phyloP scores from a whole-genome alignment of 1,284 basidiomycete genomes.

The Bjerkandera adusta region DNA sequence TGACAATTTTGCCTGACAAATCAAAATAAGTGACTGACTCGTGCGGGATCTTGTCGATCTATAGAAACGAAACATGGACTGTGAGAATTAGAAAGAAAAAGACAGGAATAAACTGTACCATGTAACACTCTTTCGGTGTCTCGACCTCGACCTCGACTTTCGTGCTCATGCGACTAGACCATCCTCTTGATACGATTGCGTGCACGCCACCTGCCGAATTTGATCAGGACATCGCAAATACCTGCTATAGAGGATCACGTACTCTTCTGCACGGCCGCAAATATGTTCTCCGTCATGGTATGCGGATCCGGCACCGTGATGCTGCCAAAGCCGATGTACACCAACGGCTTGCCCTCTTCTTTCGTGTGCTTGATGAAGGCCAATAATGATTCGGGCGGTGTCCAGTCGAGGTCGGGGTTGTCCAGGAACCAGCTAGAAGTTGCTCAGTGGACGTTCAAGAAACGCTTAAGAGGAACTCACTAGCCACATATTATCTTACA shows the following conservation, averaged over 20 bases:
- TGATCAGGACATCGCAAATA: not conserved
- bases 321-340: constrained; percentile 75
- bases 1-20: constrained; percentile 1
- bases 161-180: constrained; percentile 61
- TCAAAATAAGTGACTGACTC: constrained; percentile 34
- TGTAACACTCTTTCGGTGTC: constrained; percentile 43
- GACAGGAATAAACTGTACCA: constrained; percentile 19
- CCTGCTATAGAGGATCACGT: constrained; percentile 15
- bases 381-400: constrained; percentile 49
- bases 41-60: constrained; percentile 72
- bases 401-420: constrained; percentile 58
- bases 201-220: constrained; percentile 49
- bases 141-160: constrained; percentile 35
- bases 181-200: constrained; percentile 77
- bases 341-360: constrained; percentile 59
- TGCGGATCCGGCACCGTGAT: constrained; percentile 74
- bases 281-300: constrained; percentile 60
- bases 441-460: constrained; percentile 1
- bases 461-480: constrained; percentile 29
- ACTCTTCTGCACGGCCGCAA: constrained; percentile 67
- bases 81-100: constrained; percentile 16
- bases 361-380: constrained; percentile 58
- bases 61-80: constrained; percentile 8
- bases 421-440: constrained; percentile 60
- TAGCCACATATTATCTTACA: constrained; percentile 63